These are phyloP conservation scores for Cynara cardunculus DNA, from an alignment of 129 eudicot species.

Conservation along the genomic window DNA sequence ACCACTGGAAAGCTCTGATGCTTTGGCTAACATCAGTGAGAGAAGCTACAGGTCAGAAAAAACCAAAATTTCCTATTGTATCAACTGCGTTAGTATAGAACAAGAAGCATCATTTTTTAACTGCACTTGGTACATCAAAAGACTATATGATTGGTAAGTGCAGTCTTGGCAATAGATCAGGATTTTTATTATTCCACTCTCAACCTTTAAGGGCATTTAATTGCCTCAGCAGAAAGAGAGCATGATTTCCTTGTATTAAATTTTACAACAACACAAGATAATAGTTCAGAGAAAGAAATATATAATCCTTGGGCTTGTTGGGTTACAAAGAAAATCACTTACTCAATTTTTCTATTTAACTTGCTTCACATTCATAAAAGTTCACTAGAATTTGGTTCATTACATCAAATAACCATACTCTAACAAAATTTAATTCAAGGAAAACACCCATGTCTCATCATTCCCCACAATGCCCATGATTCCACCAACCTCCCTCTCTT, in stretches of 20 bases:
- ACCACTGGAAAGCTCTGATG: conserved; percentile 46
- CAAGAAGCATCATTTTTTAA: neutral
- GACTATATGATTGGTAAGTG: neutral
- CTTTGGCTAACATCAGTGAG: conserved; percentile 37
- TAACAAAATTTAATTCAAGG: neutral
- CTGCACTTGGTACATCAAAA: neutral
- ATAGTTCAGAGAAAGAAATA: neutral
- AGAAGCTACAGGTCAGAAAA: conserved; percentile 3
- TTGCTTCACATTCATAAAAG: neutral
- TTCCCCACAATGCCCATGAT: neutral
- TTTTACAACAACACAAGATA: neutral
- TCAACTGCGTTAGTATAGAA: neutral
- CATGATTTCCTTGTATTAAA: neutral
- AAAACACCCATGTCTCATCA: neutral
- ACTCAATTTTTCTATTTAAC: neutral
- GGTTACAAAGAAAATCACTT: neutral
- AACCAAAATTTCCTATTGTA: neutral
- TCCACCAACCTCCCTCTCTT: neutral
- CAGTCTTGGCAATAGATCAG: neutral
- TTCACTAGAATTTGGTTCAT: neutral
- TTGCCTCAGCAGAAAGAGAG: neutral
- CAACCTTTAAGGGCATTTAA: neutral
- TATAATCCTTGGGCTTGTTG: neutral
- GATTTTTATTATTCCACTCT: neutral
- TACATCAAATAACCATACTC: neutral